Evolutionary conservation across 2,329 filamentous ascomycete species (phyloP).

Genomic region (Fusarium sp.): DNA sequence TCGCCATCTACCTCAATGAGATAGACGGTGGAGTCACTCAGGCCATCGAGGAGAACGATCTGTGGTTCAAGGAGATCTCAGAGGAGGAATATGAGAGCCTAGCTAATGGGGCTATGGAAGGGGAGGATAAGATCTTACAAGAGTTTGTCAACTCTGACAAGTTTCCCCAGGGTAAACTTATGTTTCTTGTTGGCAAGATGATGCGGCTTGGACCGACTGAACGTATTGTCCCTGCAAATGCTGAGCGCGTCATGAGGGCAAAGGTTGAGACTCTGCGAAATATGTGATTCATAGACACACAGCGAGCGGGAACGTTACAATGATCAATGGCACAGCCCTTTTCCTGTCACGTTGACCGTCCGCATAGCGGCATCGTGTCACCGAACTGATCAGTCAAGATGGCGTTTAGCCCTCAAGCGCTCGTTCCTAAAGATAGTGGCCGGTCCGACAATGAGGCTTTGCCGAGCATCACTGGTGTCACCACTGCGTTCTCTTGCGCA

Average conservation of each 20-base stretch:
- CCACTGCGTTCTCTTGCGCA: constrained; percentile 28
- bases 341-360: constrained; percentile 21
- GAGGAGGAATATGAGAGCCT: constrained; percentile 60
- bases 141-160: constrained; percentile 58
- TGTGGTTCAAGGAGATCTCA: constrained; percentile 67
- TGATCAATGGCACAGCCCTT: constrained; percentile 24
- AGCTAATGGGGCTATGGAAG: constrained; percentile 57
- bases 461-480: constrained; percentile 32
- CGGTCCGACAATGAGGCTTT: constrained; percentile 36
- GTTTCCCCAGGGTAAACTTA: constrained; percentile 68
- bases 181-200: constrained; percentile 70
- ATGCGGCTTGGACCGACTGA: constrained; percentile 65
- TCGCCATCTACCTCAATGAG: constrained; percentile 62
- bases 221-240: constrained; percentile 64
- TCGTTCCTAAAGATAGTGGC: constrained; percentile 26
- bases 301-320: constrained; percentile 13
- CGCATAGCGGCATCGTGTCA: constrained; percentile 34
- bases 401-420: constrained; percentile 18
- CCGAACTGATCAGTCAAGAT: constrained; percentile 15
- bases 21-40: constrained; percentile 57
- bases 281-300: constrained; percentile 19
- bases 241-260: constrained; percentile 59
- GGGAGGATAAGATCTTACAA: constrained; percentile 59
- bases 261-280: constrained; percentile 44
- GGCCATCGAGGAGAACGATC: constrained; percentile 58